A percentile compares a stretch with the other conserved stretches of the same genome.
These are phyloP conservation scores for Panaeolus papilionaceus DNA, from an alignment of 768 basidiomycete genomes.

Conservation along the genomic window DNA sequence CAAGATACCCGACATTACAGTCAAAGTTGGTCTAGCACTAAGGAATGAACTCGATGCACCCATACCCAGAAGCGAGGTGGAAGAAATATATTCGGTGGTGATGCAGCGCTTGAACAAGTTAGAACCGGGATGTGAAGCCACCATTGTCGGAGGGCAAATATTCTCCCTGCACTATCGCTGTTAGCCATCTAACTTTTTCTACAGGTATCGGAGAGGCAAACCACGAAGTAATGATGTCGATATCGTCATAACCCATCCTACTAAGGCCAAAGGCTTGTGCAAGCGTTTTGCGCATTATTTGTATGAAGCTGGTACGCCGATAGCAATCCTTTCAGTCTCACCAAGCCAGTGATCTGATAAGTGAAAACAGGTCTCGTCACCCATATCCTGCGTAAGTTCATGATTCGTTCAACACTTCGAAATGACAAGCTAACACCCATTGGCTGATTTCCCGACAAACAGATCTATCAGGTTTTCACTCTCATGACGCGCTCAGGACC, in stretches of 20 bases:
- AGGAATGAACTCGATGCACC: slow-evolving; percentile 56
- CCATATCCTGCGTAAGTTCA: slow-evolving; percentile 79
- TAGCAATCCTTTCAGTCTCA: neutral
- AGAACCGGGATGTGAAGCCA: slow-evolving; percentile 71
- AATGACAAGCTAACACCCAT: neutral
- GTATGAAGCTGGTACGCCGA: slow-evolving; percentile 56
- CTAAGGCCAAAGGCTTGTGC: slow-evolving; percentile 69
- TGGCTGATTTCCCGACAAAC: neutral
- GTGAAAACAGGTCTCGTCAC: slow-evolving; percentile 63
- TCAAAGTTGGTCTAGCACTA: slow-evolving; percentile 66
- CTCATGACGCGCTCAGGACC: slow-evolving; percentile 57
- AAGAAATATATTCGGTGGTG: slow-evolving; percentile 74
- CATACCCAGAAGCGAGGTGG: slow-evolving; percentile 79
- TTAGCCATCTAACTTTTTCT: neutral
- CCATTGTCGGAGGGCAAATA: slow-evolving; percentile 82
- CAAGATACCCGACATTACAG: slow-evolving; percentile 42
- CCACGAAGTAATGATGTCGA: slow-evolving; percentile 84
- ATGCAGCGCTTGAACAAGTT: slow-evolving; percentile 69
- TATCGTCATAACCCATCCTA: slow-evolving; percentile 82
- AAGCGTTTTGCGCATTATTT: slow-evolving; percentile 63
- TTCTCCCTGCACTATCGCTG: neutral
- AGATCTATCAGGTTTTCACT: slow-evolving; percentile 70
- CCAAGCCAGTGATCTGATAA: neutral
- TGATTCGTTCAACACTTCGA: neutral
- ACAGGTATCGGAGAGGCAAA: slow-evolving; percentile 88